Conservation (phyloP, 2,329 filamentous ascomycete species). For the Calonectria leucothoes region DNA sequence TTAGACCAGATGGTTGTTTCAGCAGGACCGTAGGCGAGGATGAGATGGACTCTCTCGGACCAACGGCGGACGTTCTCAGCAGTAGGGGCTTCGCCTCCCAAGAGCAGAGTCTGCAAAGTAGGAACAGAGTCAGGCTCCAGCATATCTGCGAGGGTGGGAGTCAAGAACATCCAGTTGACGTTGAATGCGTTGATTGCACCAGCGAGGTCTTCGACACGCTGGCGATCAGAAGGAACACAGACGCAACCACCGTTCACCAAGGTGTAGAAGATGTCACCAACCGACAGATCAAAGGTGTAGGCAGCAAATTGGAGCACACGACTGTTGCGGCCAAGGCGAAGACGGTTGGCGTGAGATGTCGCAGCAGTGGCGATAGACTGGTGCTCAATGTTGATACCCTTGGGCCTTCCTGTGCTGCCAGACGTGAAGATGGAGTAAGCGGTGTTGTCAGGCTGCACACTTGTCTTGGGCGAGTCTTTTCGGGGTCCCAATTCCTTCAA, state of each 20-base stretch:
- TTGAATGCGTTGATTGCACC: neutral
- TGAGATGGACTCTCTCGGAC: neutral
- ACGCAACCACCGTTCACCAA: neutral
- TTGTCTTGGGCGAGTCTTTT: neutral
- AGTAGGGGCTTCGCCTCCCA: neutral
- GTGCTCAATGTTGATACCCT: conserved; percentile 1
- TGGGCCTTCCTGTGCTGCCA: neutral
- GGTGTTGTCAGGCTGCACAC: neutral
- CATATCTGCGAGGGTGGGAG: neutral
- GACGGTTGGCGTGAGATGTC: neutral
- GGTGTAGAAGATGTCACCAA: neutral
- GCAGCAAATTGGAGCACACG: neutral
- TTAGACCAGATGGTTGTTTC: neutral
- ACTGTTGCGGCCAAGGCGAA: neutral
- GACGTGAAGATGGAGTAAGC: neutral
- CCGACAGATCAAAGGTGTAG: neutral
- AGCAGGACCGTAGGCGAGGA: neutral
- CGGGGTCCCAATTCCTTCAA: neutral
- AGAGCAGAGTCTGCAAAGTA: neutral
- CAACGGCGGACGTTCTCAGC: neutral
- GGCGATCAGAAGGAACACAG: neutral
- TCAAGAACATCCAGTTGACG: conserved; percentile 4
- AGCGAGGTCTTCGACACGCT: neutral
- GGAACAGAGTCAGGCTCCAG: neutral
- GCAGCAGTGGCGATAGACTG: neutral